Evolutionary conservation across 176 grass and related monocot genomes (phyloP).

Genomic region (Bothriochloa decipiens): DNA sequence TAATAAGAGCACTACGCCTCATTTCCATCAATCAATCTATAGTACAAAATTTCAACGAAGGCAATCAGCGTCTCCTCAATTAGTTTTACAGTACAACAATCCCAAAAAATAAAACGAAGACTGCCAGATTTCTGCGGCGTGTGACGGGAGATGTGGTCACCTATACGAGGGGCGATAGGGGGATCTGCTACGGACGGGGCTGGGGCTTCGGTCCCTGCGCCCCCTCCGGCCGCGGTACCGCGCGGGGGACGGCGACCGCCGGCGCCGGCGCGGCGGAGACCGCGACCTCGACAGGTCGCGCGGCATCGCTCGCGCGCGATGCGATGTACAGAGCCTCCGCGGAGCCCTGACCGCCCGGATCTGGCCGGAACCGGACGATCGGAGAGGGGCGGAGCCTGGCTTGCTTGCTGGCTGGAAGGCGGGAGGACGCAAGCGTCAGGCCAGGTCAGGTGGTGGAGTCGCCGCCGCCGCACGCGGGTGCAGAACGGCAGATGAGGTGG

Average conservation of each 20-base stretch:
- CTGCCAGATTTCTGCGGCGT: conserved; percentile 31
- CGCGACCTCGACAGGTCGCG: conserved; percentile 73
- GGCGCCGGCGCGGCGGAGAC: conserved; percentile 60
- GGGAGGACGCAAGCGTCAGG: neutral
- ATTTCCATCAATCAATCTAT: conserved; percentile 35
- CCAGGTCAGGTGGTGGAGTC: conserved; percentile 26
- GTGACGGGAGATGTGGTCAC: conserved; percentile 77
- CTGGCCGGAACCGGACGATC: neutral
- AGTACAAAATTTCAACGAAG: conserved; percentile 22
- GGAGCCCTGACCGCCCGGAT: neutral
- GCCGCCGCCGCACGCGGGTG: conserved; percentile 15
- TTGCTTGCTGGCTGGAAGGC: neutral
- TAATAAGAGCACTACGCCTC: neutral
- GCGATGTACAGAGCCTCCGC: neutral
- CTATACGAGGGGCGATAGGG: conserved; percentile 91
- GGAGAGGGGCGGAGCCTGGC: neutral
- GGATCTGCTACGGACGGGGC: conserved; percentile 71
- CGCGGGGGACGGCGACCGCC: conserved; percentile 76
- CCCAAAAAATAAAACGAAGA: neutral
- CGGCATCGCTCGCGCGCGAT: conserved; percentile 52
- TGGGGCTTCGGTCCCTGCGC: conserved; percentile 77
- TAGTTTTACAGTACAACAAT: neutral
- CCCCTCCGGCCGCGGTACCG: conserved; percentile 55
- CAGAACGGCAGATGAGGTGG: neutral
- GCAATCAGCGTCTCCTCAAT: neutral